Percentiles rank a stretch among this genome's conserved stretches.
Conservation (phyloP, 495 filamentous ascomycete genomes). For the Margaritispora aquatica region DNA sequence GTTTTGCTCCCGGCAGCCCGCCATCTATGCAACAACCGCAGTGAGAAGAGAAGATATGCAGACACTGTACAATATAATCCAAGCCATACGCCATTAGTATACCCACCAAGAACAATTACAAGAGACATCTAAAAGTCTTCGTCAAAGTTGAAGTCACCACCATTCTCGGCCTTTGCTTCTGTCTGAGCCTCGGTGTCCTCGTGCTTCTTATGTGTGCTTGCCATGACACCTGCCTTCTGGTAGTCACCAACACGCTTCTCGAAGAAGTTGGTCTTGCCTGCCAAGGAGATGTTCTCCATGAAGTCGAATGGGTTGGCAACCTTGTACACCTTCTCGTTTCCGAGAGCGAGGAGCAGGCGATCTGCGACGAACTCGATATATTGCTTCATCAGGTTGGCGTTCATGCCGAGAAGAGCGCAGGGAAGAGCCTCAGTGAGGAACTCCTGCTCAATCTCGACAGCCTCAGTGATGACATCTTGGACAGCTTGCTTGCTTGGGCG, state of each 20-base stretch:
- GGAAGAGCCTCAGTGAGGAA: constrained; percentile 96
- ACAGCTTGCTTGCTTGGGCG: constrained; percentile 77
- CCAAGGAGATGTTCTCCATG: constrained; percentile 98
- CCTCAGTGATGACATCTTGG: constrained; percentile 84
- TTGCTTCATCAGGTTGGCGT: constrained; percentile 93
- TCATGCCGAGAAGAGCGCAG: constrained; percentile 92
- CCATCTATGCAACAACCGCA: constrained; percentile 24
- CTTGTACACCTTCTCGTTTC: constrained; percentile 90
- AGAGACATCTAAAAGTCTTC: constrained; percentile 78
- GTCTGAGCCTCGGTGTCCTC: constrained; percentile 36
- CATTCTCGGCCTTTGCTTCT: constrained; percentile 57
- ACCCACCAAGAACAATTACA: constrained; percentile 4
- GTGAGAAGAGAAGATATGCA: constrained; percentile 18
- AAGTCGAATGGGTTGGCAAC: constrained; percentile 97
- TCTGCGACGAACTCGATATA: constrained; percentile 99
- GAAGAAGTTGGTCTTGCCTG: constrained; percentile 99
- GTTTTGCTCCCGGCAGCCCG: constrained; percentile 22
- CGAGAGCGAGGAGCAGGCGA: constrained; percentile 83
- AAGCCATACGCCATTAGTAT: constrained; percentile 12
- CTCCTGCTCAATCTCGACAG: constrained; percentile 92
- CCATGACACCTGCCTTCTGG: constrained; percentile 99
- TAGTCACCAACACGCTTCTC: constrained; percentile 99
- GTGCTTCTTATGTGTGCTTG: constrained; percentile 73
- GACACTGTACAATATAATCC: constrained; percentile 20
- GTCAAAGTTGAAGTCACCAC: constrained; percentile 84